phyloP scores from a whole-genome alignment of 2,329 filamentous ascomycete species.

The Gnomoniopsis sp. region DNA sequence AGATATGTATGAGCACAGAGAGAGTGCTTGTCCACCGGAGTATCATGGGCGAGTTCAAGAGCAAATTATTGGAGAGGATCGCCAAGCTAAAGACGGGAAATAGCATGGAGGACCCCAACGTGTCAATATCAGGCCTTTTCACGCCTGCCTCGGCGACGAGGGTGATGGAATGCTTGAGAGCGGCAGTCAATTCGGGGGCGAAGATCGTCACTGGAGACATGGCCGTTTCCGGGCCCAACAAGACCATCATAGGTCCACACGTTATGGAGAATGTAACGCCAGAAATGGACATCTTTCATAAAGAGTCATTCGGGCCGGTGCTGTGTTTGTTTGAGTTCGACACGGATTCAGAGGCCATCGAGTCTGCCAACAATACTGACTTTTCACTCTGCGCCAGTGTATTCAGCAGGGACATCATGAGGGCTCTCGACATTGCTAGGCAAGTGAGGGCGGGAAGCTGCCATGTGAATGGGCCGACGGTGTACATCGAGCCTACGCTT shows the following conservation, averaged over 20 bases:
- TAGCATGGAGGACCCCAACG: conserved; percentile 22
- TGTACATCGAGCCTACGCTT: conserved; percentile 40
- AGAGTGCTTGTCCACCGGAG: conserved; percentile 60
- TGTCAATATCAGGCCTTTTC: conserved; percentile 26
- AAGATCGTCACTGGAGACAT: conserved; percentile 50
- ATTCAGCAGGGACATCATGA: conserved; percentile 59
- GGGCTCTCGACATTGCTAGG: conserved; percentile 48
- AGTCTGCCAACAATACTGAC: conserved; percentile 65
- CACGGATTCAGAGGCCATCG: conserved; percentile 60
- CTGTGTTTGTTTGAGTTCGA: conserved; percentile 58
- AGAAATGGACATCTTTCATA: conserved; percentile 63
- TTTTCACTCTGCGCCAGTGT: conserved; percentile 64
- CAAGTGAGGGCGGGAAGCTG: conserved; percentile 53
- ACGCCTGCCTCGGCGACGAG: conserved; percentile 22
- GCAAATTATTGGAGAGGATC: conserved; percentile 27
- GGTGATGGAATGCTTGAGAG: conserved; percentile 39
- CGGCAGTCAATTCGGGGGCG: conserved; percentile 57
- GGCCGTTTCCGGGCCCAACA: conserved; percentile 29
- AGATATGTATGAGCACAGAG: conserved; percentile 70
- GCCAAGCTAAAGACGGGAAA: conserved; percentile 25
- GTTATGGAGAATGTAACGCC: conserved; percentile 59
- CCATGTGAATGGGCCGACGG: conserved; percentile 41
- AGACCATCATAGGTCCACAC: conserved; percentile 51
- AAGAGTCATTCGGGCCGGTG: conserved; percentile 65
- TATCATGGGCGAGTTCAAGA: conserved; percentile 49